Percentiles rank a stretch among this genome's conserved stretches.
Conservation (phyloP, 2,329 filamentous ascomycete species). For the Purpureocillium takamizusanense region DNA sequence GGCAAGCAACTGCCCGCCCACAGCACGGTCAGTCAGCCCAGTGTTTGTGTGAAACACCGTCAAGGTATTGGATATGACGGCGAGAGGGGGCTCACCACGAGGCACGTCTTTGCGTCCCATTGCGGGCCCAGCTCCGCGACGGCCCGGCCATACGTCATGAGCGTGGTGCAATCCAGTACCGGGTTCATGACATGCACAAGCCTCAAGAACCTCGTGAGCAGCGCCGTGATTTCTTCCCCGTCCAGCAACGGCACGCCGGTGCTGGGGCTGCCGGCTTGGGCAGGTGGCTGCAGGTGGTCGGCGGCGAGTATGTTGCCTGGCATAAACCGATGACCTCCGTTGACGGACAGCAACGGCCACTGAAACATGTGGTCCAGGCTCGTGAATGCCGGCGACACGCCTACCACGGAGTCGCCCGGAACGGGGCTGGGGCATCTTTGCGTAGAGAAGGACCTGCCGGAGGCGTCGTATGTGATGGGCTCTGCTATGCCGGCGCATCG, state of each 20-base stretch:
- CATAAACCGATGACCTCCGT: background rate
- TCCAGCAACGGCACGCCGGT: background rate
- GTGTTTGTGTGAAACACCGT: too few relatives aligned
- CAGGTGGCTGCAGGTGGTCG: background rate
- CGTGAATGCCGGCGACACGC: background rate
- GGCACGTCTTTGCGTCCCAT: conserved; percentile 3
- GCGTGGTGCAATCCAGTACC: background rate
- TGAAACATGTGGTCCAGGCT: background rate
- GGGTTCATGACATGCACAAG: background rate
- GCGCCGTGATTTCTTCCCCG: background rate
- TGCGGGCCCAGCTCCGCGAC: conserved; percentile 1
- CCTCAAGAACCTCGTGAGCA: background rate
- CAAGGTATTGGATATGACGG: too few relatives aligned
- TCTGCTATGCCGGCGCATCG: background rate
- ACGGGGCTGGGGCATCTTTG: background rate
- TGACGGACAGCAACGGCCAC: background rate
- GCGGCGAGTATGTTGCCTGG: background rate
- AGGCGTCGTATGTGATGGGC: background rate
- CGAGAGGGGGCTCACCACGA: conserved; percentile 1
- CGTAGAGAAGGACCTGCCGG: too few relatives aligned
- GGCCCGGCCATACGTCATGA: background rate
- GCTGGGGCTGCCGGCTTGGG: background rate
- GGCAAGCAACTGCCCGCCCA: background rate
- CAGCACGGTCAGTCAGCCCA: background rate
- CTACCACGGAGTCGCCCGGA: background rate